Evolutionary conservation across 2,329 filamentous ascomycete genomes (phyloP), one percentile per base, ranked within the genome.

Genomic region (Stemphylium lycopersici): DNA sequence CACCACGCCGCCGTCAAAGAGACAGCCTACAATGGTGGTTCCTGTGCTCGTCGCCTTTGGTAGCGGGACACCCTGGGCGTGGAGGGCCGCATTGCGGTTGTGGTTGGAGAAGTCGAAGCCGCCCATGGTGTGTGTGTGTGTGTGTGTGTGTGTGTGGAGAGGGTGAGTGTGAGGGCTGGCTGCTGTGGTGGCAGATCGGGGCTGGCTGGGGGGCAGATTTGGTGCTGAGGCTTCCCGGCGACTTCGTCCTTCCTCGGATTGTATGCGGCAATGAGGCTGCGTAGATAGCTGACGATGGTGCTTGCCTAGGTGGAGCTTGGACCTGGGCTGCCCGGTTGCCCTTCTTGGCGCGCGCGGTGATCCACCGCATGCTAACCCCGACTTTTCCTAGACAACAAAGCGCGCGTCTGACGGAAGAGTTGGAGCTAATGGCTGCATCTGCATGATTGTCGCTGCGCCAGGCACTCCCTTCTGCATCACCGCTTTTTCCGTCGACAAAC

Each of bases 41-140:
- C 95, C 95, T 58, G 95, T 99, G 80, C 93, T 97, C 58, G 95
- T 99, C 60, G 95, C 95, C 82, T 97, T 98, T 70, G 96, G 95
- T 56, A 98, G 83, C 59, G 95, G 95, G 47, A 98, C 89, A 68
- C 96, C 96, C 79, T 89, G 87, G 70, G 93, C 91, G 78, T 98
- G 93, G 67, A 99, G 87, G 63, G 93, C 93, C 76, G 90, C 87
- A 86, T 99, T 99, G 83, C 95, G 91, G 86, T 96, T 96, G 87
- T 98, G 95, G 85, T 99, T 99, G 78, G 92, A 96, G 85, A 99
- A 99, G 82, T 98, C 71, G 69, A 73, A 73, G 67, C 71, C 71
- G 71, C 90, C 88, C 95, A 99, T 99, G 71, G 73, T 88, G 79
- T 63, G 36, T 50, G 42, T 33, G 38, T 33, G 20, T 6, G 6